Percentiles rank a stretch among this genome's conserved stretches.
These are phyloP conservation scores for Yarrowia keelungensis DNA, from an alignment of 805 yeast species.

Conservation along the genomic window DNA sequence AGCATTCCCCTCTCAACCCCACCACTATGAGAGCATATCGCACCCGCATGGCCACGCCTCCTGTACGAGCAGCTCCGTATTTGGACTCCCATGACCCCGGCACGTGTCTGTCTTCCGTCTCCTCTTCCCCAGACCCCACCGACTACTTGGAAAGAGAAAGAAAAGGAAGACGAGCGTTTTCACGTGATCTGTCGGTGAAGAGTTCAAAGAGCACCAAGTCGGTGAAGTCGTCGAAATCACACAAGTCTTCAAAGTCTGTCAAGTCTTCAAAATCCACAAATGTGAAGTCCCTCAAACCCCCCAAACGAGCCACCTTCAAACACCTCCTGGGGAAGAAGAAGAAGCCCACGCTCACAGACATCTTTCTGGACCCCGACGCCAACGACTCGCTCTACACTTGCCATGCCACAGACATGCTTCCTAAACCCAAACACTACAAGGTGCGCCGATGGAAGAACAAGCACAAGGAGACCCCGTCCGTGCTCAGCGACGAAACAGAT, in stretches of 20 bases:
- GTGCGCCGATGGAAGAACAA: slow-evolving; percentile 29
- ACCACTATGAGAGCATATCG: slow-evolving; percentile 31
- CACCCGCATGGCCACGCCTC: slow-evolving; percentile 33
- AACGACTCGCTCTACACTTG: slow-evolving; percentile 23
- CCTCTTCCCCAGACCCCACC: slow-evolving; percentile 8
- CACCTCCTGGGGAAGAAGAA: slow-evolving; percentile 3
- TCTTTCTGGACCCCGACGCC: slow-evolving; percentile 35
- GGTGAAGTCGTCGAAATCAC: slow-evolving; percentile 1
- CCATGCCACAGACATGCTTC: slow-evolving; percentile 31
- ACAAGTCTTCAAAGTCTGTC: neutral
- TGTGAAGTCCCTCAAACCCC: no score
- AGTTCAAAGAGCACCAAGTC: neutral
- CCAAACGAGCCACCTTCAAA: neutral
- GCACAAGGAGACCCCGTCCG: neutral
- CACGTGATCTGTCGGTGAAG: neutral
- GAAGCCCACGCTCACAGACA: slow-evolving; percentile 33
- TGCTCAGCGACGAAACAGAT: slow-evolving; percentile 4
- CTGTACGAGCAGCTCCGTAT: neutral
- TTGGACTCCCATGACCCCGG: neutral
- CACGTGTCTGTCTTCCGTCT: neutral
- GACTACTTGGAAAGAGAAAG: neutral
- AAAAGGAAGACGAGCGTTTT: neutral
- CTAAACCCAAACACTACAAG: slow-evolving; percentile 26
- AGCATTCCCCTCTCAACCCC: neutral
- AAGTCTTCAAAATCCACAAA: neutral